Conservation (phyloP, 2,329 filamentous ascomycete species). For the Dactylellina haptotyla region DNA sequence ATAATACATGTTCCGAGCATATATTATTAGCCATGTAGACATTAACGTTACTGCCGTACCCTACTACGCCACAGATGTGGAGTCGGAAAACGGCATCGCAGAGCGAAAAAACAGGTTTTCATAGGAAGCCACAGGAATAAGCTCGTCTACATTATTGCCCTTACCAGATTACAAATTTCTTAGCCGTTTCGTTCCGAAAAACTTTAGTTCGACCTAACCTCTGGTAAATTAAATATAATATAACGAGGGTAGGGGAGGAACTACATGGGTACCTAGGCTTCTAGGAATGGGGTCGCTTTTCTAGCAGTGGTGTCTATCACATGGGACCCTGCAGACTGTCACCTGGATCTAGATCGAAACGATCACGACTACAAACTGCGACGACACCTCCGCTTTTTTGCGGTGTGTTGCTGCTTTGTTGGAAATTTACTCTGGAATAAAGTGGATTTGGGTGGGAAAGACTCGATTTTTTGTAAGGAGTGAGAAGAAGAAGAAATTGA, state of each 20-base stretch:
- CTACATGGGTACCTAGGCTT: constrained; percentile 7
- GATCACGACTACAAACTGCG: constrained; percentile 20
- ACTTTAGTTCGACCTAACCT: neutral
- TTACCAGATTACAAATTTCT: constrained; percentile 9
- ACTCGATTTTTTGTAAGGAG: too few relatives aligned
- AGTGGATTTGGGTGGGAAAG: neutral
- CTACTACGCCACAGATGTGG: constrained; percentile 2
- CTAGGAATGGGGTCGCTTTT: neutral
- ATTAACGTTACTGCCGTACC: too few relatives aligned
- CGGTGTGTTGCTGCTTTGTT: constrained; percentile 29
- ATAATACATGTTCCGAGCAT: neutral
- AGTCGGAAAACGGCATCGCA: neutral
- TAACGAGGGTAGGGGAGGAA: neutral
- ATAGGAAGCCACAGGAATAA: neutral
- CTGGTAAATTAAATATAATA: neutral
- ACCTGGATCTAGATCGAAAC: constrained; percentile 40
- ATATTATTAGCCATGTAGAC: neutral
- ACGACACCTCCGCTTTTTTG: constrained; percentile 10
- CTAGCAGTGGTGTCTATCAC: constrained; percentile 34
- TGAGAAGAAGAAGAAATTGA: neutral
- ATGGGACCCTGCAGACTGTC: constrained; percentile 42
- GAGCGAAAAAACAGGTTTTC: neutral
- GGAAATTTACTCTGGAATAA: constrained; percentile 23
- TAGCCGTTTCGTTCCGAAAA: constrained; percentile 12
- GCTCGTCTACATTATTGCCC: too few relatives aligned